These are phyloP conservation scores for Medakamo hakoo DNA, from an alignment of 139 green algal genomes.

Conservation along the genomic window DNA sequence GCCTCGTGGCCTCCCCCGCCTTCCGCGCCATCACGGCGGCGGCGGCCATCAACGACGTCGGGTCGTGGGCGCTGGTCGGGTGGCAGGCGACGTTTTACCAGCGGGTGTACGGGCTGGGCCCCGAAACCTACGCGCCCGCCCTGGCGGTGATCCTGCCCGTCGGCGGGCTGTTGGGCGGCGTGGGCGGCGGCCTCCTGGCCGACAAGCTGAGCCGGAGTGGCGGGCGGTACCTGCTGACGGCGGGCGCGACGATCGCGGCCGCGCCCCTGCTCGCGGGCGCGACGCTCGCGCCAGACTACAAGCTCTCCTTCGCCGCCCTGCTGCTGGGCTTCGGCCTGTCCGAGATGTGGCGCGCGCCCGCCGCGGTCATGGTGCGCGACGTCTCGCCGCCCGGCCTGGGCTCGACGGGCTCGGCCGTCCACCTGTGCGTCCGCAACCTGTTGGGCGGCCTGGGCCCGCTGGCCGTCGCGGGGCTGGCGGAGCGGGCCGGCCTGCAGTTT, in stretches of 20 bases:
- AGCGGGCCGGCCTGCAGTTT: constrained; percentile 42
- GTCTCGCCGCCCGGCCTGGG: constrained; percentile 38
- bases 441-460: constrained; percentile 58
- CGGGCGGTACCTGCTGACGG: constrained; percentile 37
- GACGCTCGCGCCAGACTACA: constrained; percentile 35
- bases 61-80: constrained; percentile 66
- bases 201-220: constrained; percentile 47
- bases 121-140: constrained; percentile 57
- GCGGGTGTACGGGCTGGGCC: constrained; percentile 49
- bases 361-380: constrained; percentile 58
- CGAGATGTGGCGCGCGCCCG: constrained; percentile 69
- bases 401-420: constrained; percentile 48
- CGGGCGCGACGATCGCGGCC: constrained; percentile 39
- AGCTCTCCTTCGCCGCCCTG: constrained; percentile 54
- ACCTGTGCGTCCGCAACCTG: constrained; percentile 72
- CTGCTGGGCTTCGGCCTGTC: constrained; percentile 52
- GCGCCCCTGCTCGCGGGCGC: constrained; percentile 51
- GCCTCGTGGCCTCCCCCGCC: constrained; percentile 20
- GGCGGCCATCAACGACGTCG: constrained; percentile 72
- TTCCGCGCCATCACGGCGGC: constrained; percentile 53
- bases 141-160: constrained; percentile 69
- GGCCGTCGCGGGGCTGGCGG: constrained; percentile 30
- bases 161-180: constrained; percentile 66
- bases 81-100: constrained; percentile 85
- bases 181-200: constrained; percentile 48